These are phyloP conservation scores for Wickerhamiella sorbophila DNA, from an alignment of 805 yeast genomes.

Conservation along the genomic window DNA sequence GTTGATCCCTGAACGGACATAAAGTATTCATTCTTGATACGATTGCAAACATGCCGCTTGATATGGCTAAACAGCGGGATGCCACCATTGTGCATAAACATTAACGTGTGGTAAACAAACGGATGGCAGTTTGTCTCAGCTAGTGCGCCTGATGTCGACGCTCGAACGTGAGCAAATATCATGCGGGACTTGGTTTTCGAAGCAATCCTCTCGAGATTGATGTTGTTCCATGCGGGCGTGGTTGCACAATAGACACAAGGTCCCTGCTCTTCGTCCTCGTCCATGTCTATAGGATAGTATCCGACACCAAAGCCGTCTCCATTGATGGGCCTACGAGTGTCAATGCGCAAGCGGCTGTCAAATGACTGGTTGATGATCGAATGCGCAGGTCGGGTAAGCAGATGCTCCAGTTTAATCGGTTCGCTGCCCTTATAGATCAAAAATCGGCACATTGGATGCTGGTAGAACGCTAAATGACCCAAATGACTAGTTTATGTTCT, in stretches of 20 bases:
- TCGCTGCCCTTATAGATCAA: slow-evolving; percentile 85
- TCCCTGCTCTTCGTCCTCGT: slow-evolving; percentile 39
- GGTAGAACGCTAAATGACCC: background rate
- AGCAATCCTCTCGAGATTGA: slow-evolving; percentile 71
- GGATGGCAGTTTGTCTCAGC: slow-evolving; percentile 97
- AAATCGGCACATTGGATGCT: slow-evolving; percentile 68
- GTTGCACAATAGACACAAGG: slow-evolving; percentile 93
- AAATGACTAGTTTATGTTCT: background rate
- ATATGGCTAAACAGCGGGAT: slow-evolving; percentile 58
- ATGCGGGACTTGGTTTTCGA: slow-evolving; percentile 72
- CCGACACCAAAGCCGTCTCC: slow-evolving; percentile 99
- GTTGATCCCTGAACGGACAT: slow-evolving; percentile 81
- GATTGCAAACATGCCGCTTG: slow-evolving; percentile 57
- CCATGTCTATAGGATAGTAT: slow-evolving; percentile 53
- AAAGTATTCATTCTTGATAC: slow-evolving; percentile 68
- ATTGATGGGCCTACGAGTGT: slow-evolving; percentile 80
- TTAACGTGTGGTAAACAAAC: slow-evolving; percentile 67
- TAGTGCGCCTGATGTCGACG: slow-evolving; percentile 87
- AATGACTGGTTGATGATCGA: slow-evolving; percentile 93
- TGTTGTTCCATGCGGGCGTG: slow-evolving; percentile 91
- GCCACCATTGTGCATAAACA: slow-evolving; percentile 94
- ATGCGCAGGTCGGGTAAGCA: slow-evolving; percentile 89
- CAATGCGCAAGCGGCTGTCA: slow-evolving; percentile 77
- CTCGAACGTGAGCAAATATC: slow-evolving; percentile 92
- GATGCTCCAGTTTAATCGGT: slow-evolving; percentile 69